Evolutionary conservation across 257 asterid species (phyloP), one percentile per base, ranked within the genome.

Genomic region (Penstemon davidsonii): DNA sequence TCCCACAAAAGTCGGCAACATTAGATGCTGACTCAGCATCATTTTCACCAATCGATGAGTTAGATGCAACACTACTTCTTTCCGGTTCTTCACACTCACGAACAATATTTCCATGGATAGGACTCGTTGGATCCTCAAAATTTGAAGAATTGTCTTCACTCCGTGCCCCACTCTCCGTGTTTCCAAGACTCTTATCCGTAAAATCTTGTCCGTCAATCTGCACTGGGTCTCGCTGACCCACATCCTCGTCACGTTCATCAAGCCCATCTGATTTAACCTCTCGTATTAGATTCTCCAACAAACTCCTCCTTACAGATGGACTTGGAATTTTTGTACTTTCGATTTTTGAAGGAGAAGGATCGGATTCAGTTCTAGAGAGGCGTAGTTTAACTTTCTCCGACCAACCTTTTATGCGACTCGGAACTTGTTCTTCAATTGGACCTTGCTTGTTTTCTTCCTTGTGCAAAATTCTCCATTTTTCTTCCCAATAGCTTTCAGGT

Each of bases 401-500:
- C 96, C 92, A 87, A 64, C 91, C 87, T 71, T 75, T 85, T 68
- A 47, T 82, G 44, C 73, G 71, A n/a, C 57, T 62, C 8, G 82
- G 73, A 53, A 72, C 77, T 68, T 78, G 78, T 54, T 76, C 82
- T 54, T 58, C 76, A 4, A 8, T 56, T 38, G 15, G 12, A 55
- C 63, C 74, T 75, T 66, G 69, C 71, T 83, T 86, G 65, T 56
- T 54, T 78, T 82, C 89, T 78, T 88, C 91, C 73, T 83, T 80
- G 80, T 87, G 89, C 85, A 89, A 36, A 77, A 80, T 88, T 75
- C 92, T 84, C 96, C 98, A 91, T 62, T 86, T 86, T 73, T 89
- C 98, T 77, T 91, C 98, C 98, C 98, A 91, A 79, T 91, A 91
- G 84, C 90, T 87, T 66, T 87, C 86, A n/a, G 81, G 83, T 51